Conservation (phyloP, 106 monocot species). For the Acanthochlamys bracteata region DNA sequence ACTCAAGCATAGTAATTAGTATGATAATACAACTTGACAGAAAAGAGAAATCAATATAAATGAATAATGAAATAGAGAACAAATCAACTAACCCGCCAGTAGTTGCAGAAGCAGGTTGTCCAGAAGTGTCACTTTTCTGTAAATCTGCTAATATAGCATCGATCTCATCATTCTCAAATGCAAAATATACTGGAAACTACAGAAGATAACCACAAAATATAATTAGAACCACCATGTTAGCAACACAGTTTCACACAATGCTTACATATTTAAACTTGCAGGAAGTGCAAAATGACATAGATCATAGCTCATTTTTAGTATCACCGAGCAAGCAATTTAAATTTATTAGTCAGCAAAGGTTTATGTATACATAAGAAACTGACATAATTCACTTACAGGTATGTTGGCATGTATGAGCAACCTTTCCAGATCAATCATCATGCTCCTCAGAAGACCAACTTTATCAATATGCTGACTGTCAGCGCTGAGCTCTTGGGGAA, state of each 20-base stretch:
- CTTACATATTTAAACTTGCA: too few relatives aligned
- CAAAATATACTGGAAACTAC: constrained; percentile 99
- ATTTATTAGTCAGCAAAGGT: neutral
- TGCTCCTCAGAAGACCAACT: constrained; percentile 22
- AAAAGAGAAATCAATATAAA: neutral
- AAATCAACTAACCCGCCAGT: constrained; percentile 75
- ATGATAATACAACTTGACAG: too few relatives aligned
- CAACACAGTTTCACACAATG: neutral
- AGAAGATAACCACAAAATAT: constrained; percentile 13
- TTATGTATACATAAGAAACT: neutral
- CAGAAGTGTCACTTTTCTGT: constrained; percentile 39
- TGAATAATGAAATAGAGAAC: neutral
- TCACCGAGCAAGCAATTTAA: too few relatives aligned
- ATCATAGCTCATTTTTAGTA: too few relatives aligned
- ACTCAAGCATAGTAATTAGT: too few relatives aligned
- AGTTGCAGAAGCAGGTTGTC: constrained; percentile 78
- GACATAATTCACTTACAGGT: constrained; percentile 48
- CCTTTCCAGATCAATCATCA: constrained; percentile 64
- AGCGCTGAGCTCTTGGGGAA: constrained; percentile 48
- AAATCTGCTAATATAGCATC: constrained; percentile 68
- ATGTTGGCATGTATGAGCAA: constrained; percentile 65
- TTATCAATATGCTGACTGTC: constrained; percentile 16
- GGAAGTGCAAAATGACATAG: too few relatives aligned
- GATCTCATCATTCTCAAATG: constrained; percentile 71
- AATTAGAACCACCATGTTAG: neutral